Evolutionary conservation across 2,329 filamentous ascomycete species (phyloP).

Genomic region (Neofusicoccum laricinum): DNA sequence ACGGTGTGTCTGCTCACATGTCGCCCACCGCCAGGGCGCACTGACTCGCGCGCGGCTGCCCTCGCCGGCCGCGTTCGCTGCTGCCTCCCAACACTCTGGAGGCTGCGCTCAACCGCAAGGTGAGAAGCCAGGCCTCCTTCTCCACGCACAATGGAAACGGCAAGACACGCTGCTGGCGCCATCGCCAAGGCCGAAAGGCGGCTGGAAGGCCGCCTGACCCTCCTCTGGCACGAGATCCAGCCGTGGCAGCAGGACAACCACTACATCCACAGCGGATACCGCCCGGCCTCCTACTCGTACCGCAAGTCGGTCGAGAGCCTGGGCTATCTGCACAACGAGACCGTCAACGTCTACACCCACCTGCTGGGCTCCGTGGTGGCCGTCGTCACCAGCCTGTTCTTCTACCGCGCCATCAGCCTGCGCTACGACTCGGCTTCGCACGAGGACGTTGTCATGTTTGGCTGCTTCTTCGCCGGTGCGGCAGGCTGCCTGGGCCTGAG

Average conservation of each 20-base stretch:
- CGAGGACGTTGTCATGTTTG: slow-evolving; percentile 37
- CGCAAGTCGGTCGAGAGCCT: slow-evolving; percentile 56
- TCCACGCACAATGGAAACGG: not conserved
- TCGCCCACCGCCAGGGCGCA: no score
- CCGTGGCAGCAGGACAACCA: slow-evolving; percentile 61
- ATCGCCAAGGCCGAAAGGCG: slow-evolving; percentile 26
- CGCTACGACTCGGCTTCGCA: slow-evolving; percentile 33
- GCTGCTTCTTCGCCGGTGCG: slow-evolving; percentile 40
- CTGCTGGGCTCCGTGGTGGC: slow-evolving; percentile 41
- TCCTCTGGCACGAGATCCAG: slow-evolving; percentile 35
- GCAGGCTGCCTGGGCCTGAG: slow-evolving; percentile 47
- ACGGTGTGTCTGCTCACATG: no score
- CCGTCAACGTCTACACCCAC: slow-evolving; percentile 71
- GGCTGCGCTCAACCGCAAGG: not conserved
- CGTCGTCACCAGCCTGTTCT: slow-evolving; percentile 20
- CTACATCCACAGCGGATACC: slow-evolving; percentile 66
- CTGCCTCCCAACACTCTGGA: not conserved
- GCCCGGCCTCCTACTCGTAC: slow-evolving; percentile 62
- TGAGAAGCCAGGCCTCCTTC: no score
- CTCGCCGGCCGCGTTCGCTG: not conserved
- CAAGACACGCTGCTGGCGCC: not conserved
- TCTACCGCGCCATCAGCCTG: slow-evolving; percentile 26
- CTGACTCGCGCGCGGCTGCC: no score
- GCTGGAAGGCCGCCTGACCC: slow-evolving; percentile 48
- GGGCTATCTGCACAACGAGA: slow-evolving; percentile 64